phyloP scores from a whole-genome alignment of 441 rosid genomes.

The Euphorbia neoarborescens region DNA sequence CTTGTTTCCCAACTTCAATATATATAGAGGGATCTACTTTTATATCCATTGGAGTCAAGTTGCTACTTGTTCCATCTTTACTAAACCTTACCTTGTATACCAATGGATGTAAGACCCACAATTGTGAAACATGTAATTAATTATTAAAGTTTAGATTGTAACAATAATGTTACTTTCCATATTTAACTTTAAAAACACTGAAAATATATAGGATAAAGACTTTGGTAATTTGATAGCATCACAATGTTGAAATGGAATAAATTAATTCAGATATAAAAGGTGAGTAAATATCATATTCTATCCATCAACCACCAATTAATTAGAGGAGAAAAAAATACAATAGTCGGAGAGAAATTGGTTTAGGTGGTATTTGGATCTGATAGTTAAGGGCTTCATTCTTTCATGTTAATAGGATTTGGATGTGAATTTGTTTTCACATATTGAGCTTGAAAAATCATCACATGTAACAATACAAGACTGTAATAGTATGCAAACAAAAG shows the following conservation, averaged over 20 bases:
- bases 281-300: not conserved
- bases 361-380: no score
- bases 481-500: no score
- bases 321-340: not conserved
- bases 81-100: slow-evolving; percentile 50
- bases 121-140: not conserved
- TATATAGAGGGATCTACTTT: slow-evolving; percentile 30
- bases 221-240: not conserved
- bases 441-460: no score
- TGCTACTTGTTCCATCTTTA: slow-evolving; percentile 23
- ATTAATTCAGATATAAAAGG: not conserved
- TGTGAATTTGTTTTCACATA: no score
- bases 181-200: not conserved
- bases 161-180: no score
- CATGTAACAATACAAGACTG: no score
- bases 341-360: no score
- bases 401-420: no score
- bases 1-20: slow-evolving; percentile 39
- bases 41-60: slow-evolving; percentile 14
- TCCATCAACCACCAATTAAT: no score
- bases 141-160: not conserved
- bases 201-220: not conserved
- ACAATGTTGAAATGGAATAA: not conserved
- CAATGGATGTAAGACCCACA: not conserved
- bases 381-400: no score